Percentiles rank a stretch among this genome's conserved stretches.
phyloP scores from a whole-genome alignment of 1,284 basidiomycete species.

The Somion occarium region DNA sequence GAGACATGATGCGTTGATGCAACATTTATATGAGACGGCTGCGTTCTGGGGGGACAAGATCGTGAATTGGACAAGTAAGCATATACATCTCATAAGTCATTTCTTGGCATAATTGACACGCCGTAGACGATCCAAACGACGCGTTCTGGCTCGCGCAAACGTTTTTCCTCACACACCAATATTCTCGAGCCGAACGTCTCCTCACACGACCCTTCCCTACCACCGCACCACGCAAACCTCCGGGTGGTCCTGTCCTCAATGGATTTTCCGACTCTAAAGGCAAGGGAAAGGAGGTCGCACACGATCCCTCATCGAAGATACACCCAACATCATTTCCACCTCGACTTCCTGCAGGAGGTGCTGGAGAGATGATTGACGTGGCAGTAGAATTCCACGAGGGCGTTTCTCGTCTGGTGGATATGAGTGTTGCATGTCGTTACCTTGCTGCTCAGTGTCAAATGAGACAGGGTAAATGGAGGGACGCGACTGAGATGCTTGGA shows the following conservation, averaged over 20 bases:
- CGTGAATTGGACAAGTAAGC: slow-evolving; percentile 88
- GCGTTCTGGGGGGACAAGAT: slow-evolving; percentile 99
- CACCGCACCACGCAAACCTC: slow-evolving; percentile 35
- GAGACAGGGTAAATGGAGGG: slow-evolving; percentile 88
- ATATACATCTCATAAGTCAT: not conserved
- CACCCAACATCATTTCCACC: slow-evolving; percentile 31
- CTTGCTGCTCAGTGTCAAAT: slow-evolving; percentile 94
- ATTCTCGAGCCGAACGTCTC: slow-evolving; percentile 89
- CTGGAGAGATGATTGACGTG: slow-evolving; percentile 62
- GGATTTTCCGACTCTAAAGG: slow-evolving; percentile 44
- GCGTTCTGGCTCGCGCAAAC: slow-evolving; percentile 99
- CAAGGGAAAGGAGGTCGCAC: slow-evolving; percentile 52
- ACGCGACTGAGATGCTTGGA: slow-evolving; percentile 91
- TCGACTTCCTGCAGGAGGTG: slow-evolving; percentile 59
- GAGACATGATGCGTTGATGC: slow-evolving; percentile 97
- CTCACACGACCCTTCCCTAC: slow-evolving; percentile 78
- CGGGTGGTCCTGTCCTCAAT: slow-evolving; percentile 33
- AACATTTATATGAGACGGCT: slow-evolving; percentile 96
- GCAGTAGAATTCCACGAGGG: slow-evolving; percentile 55
- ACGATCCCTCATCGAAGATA: slow-evolving; percentile 1
- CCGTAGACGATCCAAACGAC: slow-evolving; percentile 87
- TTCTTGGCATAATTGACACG: not conserved
- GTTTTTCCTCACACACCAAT: slow-evolving; percentile 94
- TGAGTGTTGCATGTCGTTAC: slow-evolving; percentile 90
- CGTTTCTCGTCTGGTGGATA: slow-evolving; percentile 80